Percentiles rank a stretch among this genome's conserved stretches.
Conservation (phyloP, 306 rosid genomes). For the Fragaria iinumae region DNA sequence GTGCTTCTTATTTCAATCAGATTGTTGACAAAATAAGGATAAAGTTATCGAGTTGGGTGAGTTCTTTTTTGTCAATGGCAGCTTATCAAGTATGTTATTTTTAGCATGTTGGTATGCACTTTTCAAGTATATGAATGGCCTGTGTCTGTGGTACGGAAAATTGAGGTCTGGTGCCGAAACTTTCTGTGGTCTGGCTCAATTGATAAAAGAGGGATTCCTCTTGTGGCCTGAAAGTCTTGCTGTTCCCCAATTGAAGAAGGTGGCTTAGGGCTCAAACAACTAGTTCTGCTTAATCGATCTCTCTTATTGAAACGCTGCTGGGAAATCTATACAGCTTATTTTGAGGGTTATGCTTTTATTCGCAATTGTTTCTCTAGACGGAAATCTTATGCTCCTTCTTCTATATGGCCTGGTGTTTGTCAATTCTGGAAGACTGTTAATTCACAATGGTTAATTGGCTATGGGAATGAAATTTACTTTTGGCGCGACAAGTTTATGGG, state of each 20-base stretch:
- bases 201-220: not conserved
- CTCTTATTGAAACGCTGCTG: too few species aligned
- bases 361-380: too few species aligned
- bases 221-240: not conserved
- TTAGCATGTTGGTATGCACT: too few species aligned
- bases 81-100: too few species aligned
- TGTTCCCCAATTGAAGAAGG: not conserved
- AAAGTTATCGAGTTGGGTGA: too few species aligned
- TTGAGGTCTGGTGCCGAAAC: not conserved
- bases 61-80: too few species aligned
- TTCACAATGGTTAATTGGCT: not conserved
- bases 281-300: not conserved
- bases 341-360: not conserved
- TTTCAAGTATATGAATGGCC: too few species aligned
- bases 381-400: not conserved
- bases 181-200: not conserved
- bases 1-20: too few species aligned
- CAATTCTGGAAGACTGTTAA: not conserved
- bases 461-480: not conserved
- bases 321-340: not conserved
- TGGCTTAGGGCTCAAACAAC: not conserved
- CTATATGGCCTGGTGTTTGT: not conserved
- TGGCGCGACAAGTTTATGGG: not conserved
- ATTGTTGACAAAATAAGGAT: too few species aligned
- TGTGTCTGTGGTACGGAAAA: too few species aligned